Evolutionary conservation across 768 basidiomycete species (phyloP), one percentile per base, ranked within the genome.

Genomic region (Butyriboletus loyo): DNA sequence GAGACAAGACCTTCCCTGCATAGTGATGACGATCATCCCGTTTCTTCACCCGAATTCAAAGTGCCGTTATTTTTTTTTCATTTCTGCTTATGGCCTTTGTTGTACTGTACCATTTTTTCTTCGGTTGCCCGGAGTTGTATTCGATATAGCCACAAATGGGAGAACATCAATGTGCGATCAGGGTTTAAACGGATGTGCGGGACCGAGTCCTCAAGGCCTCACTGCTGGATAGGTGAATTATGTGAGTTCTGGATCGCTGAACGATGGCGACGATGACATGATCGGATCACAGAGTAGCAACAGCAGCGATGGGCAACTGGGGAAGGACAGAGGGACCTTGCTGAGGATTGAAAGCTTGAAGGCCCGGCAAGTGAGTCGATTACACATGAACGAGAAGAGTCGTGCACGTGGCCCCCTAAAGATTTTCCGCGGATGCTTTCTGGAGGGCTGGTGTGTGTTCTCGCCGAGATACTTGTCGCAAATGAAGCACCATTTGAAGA

Each of bases 1-100:
- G n/a, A n/a, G n/a, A n/a, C n/a, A n/a, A 46, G 44, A 45, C 14
- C 9, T 57, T 57, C 21, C 54, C 54, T 21, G 8, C 25, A 25
- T 2, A 30, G 30, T 44, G 55, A 56, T 22, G 47, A n/a, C n/a
- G n/a, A n/a, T n/a, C n/a, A n/a, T n/a, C 13, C 30, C 7, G 1
- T 11, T 9, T n/a, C n/a, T 42, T n/a, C 40, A n/a, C 40, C 15
- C 10, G 2, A 19, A n/a, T 19, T 25, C 40, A 27, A 42, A 11
- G 11, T 3, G n/a, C 25, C 2, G n/a, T n/a, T n/a, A n/a, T n/a
- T n/a, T 21, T 4, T 14, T 14, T 14, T 30, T 43, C 28, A 13
- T 28, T 42, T 13, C 27, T n/a, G 27, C n/a, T 28, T 28, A 6
- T 9, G 15, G 24, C 5, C 8, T 11, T 42, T 24, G 15, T 42